A percentile compares a stretch with the other conserved stretches of the same genome.
These are phyloP conservation scores for Leishmania martiniquensis DNA, from an alignment of 208 protist genomes.

Conservation along the genomic window DNA sequence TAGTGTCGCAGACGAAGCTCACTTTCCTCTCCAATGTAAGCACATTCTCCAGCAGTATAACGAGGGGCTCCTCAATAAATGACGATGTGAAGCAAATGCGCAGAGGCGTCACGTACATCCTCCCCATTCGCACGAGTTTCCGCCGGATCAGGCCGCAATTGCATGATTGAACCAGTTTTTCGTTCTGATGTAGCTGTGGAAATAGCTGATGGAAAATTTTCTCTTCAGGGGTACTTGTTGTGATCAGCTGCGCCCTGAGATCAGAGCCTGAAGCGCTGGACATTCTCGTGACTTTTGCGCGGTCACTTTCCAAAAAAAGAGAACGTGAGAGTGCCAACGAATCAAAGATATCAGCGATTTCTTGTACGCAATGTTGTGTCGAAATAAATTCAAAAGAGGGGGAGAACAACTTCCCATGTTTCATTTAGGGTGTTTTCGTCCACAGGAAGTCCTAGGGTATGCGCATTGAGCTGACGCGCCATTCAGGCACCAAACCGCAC, in stretches of 20 bases:
- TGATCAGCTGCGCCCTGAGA: conserved; percentile 24
- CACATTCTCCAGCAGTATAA: conserved; percentile 52
- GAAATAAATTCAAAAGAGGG: background rate
- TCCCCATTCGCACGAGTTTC: conserved; percentile 56
- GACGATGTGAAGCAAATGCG: conserved; percentile 61
- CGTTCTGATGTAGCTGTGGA: conserved; percentile 40
- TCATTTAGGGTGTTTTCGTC: background rate
- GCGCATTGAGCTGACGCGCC: background rate
- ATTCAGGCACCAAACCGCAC: background rate
- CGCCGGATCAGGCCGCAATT: conserved; percentile 44
- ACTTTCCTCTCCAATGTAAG: conserved; percentile 35
- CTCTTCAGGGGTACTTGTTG: conserved; percentile 36
- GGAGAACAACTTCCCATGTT: background rate
- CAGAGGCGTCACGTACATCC: conserved; percentile 56
- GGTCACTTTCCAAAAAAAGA: background rate
- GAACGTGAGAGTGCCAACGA: background rate
- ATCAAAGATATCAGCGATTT: background rate
- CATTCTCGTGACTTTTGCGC: background rate
- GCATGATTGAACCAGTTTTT: conserved; percentile 54
- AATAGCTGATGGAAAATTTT: conserved; percentile 51
- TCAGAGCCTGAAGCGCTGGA: background rate
- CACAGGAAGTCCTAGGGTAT: background rate
- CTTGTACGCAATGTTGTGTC: background rate
- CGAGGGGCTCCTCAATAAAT: conserved; percentile 46
- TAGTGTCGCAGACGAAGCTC: conserved; percentile 49